Percentiles rank a stretch among this genome's conserved stretches.
These are phyloP conservation scores for Inga laurina DNA, from an alignment of 306 rosid species.

Conservation along the genomic window DNA sequence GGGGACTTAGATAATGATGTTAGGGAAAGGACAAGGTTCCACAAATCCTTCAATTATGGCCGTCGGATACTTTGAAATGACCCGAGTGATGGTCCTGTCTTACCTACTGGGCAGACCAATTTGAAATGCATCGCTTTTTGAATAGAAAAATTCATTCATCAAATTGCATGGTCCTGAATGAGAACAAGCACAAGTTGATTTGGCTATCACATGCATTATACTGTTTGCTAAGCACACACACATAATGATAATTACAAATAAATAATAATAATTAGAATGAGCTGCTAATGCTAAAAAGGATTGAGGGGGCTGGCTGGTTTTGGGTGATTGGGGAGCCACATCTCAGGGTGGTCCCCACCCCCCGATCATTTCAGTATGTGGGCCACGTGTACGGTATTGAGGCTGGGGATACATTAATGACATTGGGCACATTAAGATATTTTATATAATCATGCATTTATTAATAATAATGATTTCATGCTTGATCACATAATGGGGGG, in stretches of 20 bases:
- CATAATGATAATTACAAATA: slow-evolving; percentile 23
- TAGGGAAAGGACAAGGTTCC: slow-evolving; percentile 26
- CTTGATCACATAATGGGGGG: slow-evolving; percentile 27
- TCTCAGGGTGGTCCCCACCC: slow-evolving; percentile 36
- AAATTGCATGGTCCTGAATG: slow-evolving; percentile 40
- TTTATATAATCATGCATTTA: slow-evolving; percentile 43
- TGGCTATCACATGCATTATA: slow-evolving; percentile 58
- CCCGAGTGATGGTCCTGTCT: slow-evolving; percentile 49
- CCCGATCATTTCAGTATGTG: slow-evolving; percentile 46
- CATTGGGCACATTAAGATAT: slow-evolving; percentile 31
- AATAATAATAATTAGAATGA: slow-evolving; percentile 24
- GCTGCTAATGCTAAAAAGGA: slow-evolving; percentile 37
- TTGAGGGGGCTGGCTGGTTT: slow-evolving; percentile 20
- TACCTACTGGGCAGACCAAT: slow-evolving; percentile 39
- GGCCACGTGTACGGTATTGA: slow-evolving; percentile 57
- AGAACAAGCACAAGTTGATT: slow-evolving; percentile 30
- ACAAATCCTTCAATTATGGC: slow-evolving; percentile 32
- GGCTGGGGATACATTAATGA: slow-evolving; percentile 40
- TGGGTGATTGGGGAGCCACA: slow-evolving; percentile 43
- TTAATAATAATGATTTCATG: slow-evolving; percentile 32
- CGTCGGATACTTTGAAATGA: slow-evolving; percentile 29
- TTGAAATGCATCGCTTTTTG: slow-evolving; percentile 30
- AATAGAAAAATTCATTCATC: slow-evolving; percentile 22
- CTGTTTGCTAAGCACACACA: slow-evolving; percentile 38
- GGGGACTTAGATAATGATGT: slow-evolving; percentile 32